A percentile compares a stretch with the other conserved stretches of the same genome.
Evolutionary conservation across 495 filamentous ascomycete species (phyloP).

Genomic region (Aspergillus panamensis): DNA sequence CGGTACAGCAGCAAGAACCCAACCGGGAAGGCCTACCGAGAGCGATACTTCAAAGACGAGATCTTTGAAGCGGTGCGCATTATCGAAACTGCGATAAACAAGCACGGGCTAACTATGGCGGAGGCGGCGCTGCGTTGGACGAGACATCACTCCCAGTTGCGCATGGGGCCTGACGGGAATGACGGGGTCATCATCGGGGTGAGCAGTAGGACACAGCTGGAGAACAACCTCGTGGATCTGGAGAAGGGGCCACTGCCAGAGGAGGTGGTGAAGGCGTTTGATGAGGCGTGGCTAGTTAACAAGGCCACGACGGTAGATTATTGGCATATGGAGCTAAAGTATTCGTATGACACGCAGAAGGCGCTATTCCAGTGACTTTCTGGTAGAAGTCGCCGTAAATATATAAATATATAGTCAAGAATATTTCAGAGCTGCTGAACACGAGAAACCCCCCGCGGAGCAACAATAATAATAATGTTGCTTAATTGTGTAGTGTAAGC

Average conservation of each 20-base stretch:
- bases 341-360: slow-evolving; percentile 67
- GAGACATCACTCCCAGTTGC: slow-evolving; percentile 72
- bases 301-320: slow-evolving; percentile 65
- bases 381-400: background rate
- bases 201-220: slow-evolving; percentile 67
- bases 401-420: too few species aligned
- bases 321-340: slow-evolving; percentile 74
- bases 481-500: too few species aligned
- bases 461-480: too few species aligned
- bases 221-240: slow-evolving; percentile 67
- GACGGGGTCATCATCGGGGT: slow-evolving; percentile 84
- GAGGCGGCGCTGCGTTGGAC: slow-evolving; percentile 82
- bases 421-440: background rate
- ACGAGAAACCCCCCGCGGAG: too few species aligned
- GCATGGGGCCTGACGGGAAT: slow-evolving; percentile 55
- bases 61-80: slow-evolving; percentile 72
- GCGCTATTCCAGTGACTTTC: slow-evolving; percentile 48
- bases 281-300: slow-evolving; percentile 64
- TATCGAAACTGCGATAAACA: slow-evolving; percentile 68
- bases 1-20: slow-evolving; percentile 57
- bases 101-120: slow-evolving; percentile 71
- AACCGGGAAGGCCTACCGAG: slow-evolving; percentile 62
- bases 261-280: slow-evolving; percentile 73
- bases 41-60: slow-evolving; percentile 74
- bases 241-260: slow-evolving; percentile 87